phyloP scores from a whole-genome alignment of 2,329 filamentous ascomycete genomes.

The Leptoxyphium fumago region DNA sequence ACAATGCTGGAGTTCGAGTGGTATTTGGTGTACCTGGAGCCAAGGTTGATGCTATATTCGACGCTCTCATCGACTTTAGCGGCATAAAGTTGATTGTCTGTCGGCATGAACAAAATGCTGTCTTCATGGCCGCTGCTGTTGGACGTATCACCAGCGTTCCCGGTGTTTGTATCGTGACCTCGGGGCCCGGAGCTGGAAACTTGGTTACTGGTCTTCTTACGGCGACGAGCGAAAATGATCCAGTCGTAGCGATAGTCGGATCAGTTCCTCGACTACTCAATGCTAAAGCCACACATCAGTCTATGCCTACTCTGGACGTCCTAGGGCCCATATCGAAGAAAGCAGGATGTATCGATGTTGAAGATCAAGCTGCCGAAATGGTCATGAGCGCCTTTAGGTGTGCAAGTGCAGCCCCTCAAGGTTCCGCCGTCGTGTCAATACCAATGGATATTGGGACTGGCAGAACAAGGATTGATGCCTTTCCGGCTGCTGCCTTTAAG shows the following conservation, averaged over 20 bases:
- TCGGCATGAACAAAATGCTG: conserved; percentile 36
- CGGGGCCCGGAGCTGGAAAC: conserved; percentile 34
- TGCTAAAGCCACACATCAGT: conserved; percentile 34
- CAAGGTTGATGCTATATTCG: conserved; percentile 35
- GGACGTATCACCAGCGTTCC: conserved; percentile 33
- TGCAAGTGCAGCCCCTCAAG: conserved; percentile 27
- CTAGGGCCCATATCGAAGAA: conserved; percentile 29
- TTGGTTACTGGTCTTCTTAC: conserved; percentile 33
- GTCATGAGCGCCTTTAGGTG: conserved; percentile 31
- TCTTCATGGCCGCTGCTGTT: conserved; percentile 34
- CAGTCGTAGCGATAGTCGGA: conserved; percentile 34
- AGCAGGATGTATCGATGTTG: conserved; percentile 28
- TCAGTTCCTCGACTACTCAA: conserved; percentile 30
- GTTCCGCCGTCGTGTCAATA: conserved; percentile 29
- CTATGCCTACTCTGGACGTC: conserved; percentile 30
- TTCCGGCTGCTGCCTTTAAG: conserved; percentile 25
- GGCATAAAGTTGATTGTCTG: conserved; percentile 34
- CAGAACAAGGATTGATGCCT: conserved; percentile 25
- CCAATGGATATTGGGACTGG: conserved; percentile 31
- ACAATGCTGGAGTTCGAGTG: conserved; percentile 30
- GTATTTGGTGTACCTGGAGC: conserved; percentile 35
- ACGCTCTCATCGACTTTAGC: conserved; percentile 30
- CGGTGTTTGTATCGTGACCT: conserved; percentile 34
- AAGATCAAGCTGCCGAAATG: conserved; percentile 35
- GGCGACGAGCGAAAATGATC: conserved; percentile 33